Conservation (phyloP, 2,329 filamentous ascomycete genomes). For the Hymenoscyphus occultus region DNA sequence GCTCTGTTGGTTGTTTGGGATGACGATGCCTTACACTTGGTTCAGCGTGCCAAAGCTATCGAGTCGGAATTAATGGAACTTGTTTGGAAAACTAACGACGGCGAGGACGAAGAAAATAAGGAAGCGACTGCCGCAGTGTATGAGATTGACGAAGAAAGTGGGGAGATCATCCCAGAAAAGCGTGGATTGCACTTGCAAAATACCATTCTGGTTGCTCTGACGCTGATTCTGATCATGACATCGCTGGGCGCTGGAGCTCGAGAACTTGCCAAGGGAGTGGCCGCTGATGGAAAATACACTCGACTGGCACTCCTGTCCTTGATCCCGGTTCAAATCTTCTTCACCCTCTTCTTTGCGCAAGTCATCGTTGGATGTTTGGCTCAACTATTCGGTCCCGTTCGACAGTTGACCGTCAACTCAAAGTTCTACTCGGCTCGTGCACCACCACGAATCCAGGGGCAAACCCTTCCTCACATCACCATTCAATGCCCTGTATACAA, state of each 20-base stretch:
- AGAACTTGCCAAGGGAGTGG: constrained; percentile 65
- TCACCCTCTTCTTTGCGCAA: constrained; percentile 78
- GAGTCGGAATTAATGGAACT: constrained; percentile 75
- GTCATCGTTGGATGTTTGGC: constrained; percentile 74
- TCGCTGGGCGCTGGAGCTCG: constrained; percentile 69
- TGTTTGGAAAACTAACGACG: constrained; percentile 63
- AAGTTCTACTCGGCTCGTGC: constrained; percentile 78
- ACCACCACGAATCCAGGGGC: constrained; percentile 56
- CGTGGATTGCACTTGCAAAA: constrained; percentile 69
- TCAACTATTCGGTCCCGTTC: constrained; percentile 72
- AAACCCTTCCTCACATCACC: constrained; percentile 67
- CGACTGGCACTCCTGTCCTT: constrained; percentile 64
- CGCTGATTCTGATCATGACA: constrained; percentile 61
- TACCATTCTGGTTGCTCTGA: constrained; percentile 63
- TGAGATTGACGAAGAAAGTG: constrained; percentile 70
- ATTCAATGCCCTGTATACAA: constrained; percentile 90
- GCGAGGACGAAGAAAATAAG: constrained; percentile 52
- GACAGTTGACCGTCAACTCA: constrained; percentile 71
- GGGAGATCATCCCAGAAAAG: constrained; percentile 60
- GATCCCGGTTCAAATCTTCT: constrained; percentile 72
- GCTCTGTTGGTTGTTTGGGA: constrained; percentile 78
- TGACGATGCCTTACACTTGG: constrained; percentile 69
- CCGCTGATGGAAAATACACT: constrained; percentile 59
- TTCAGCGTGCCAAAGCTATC: constrained; percentile 67
- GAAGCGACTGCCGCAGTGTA: constrained; percentile 45